Conservation (phyloP, 306 rosid species). For the Quercus rubra region DNA sequence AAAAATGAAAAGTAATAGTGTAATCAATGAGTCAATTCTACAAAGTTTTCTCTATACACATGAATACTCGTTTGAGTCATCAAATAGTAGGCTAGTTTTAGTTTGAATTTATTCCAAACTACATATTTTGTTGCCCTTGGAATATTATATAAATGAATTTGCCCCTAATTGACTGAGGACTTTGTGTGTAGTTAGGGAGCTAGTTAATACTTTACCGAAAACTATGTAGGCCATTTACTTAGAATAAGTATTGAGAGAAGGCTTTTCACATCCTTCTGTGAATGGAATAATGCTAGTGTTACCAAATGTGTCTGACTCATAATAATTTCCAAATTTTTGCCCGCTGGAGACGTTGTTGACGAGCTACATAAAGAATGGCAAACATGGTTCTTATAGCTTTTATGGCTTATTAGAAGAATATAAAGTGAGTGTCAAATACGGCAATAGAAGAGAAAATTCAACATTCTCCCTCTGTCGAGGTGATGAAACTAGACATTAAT, state of each 20-base stretch:
- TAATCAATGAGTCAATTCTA: too few species aligned
- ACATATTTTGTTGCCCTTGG: background rate
- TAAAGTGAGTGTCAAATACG: constrained; percentile 34
- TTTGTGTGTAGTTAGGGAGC: background rate
- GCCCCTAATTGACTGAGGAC: background rate
- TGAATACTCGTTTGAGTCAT: too few species aligned
- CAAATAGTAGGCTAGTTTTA: too few species aligned
- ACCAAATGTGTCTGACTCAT: constrained; percentile 85
- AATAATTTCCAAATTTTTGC: constrained; percentile 52
- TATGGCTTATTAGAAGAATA: constrained; percentile 83
- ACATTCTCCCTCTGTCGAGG: constrained; percentile 57
- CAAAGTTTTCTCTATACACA: too few species aligned
- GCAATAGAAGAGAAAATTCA: constrained; percentile 43
- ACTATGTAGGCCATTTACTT: constrained; percentile 48
- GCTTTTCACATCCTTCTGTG: constrained; percentile 75
- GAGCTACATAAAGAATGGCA: constrained; percentile 71
- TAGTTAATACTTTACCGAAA: background rate
- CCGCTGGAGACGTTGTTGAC: constrained; percentile 70
- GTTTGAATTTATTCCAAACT: too few species aligned
- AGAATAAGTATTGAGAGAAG: constrained; percentile 79
- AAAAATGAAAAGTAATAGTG: too few species aligned
- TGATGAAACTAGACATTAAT: constrained; percentile 65
- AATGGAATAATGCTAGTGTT: constrained; percentile 93
- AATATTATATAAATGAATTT: background rate
- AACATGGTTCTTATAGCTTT: constrained; percentile 70